These are phyloP conservation scores for Aspergillus neoniger DNA, from an alignment of 2,329 filamentous ascomycete species.

Conservation along the genomic window DNA sequence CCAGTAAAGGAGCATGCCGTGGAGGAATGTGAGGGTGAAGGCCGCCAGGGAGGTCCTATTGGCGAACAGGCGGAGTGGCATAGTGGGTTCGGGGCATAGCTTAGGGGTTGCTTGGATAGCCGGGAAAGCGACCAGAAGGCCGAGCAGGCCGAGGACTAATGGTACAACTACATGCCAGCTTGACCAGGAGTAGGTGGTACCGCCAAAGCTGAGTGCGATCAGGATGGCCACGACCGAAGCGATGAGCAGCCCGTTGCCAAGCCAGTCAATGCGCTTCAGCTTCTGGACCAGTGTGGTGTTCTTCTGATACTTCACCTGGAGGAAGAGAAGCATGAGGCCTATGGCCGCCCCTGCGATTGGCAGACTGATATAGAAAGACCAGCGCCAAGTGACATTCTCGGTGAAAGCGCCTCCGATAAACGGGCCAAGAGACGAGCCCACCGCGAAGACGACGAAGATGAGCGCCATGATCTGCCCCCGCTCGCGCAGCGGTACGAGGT, in stretches of 20 bases:
- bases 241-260: conserved; percentile 31
- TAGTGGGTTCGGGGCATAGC: conserved; percentile 31
- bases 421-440: conserved; percentile 52
- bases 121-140: conserved; percentile 22
- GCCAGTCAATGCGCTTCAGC: conserved; percentile 26
- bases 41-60: conserved; percentile 37
- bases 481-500: conserved; percentile 47
- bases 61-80: conserved; percentile 48
- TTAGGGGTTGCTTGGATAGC: conserved; percentile 13
- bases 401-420: conserved; percentile 35
- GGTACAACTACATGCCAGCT: conserved; percentile 30
- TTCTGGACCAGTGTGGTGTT: conserved; percentile 10
- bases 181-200: conserved; percentile 30
- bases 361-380: conserved; percentile 36
- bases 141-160: conserved; percentile 26
- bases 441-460: conserved; percentile 18
- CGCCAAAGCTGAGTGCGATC: conserved; percentile 32
- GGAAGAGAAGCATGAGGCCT: conserved; percentile 26
- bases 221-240: conserved; percentile 29
- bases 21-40: conserved; percentile 15
- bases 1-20: conserved; percentile 16
- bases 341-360: conserved; percentile 28
- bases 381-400: conserved; percentile 27
- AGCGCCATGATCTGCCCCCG: conserved; percentile 29
- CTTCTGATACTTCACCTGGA: conserved; percentile 17